Percentiles rank a stretch among this genome's conserved stretches.
These are phyloP conservation scores for Nemophila menziesii DNA, from an alignment of 257 asterid species.

Conservation along the genomic window DNA sequence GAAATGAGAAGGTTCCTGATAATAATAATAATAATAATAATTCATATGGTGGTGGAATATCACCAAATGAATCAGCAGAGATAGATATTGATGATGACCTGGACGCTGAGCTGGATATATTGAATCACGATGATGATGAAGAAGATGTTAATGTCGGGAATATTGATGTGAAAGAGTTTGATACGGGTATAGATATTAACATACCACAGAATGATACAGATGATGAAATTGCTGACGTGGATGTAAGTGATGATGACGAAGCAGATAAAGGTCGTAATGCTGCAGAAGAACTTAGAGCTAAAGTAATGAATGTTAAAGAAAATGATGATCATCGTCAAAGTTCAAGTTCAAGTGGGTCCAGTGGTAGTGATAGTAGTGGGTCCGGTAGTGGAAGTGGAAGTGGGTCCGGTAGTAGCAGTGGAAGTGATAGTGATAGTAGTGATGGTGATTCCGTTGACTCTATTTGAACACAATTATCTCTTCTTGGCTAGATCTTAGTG, in stretches of 20 bases:
- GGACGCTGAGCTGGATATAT: slow-evolving; percentile 63
- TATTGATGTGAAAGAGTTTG: slow-evolving; percentile 39
- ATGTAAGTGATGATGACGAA: slow-evolving; percentile 72
- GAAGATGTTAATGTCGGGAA: slow-evolving; percentile 33
- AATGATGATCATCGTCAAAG: slow-evolving; percentile 26
- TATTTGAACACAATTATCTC: slow-evolving; percentile 19
- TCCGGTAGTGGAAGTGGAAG: slow-evolving; percentile 49
- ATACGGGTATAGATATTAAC: slow-evolving; percentile 70
- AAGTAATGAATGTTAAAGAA: slow-evolving; percentile 44
- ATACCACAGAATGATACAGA: slow-evolving; percentile 58
- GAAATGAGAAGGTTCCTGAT: slow-evolving; percentile 45
- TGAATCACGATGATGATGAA: slow-evolving; percentile 54
- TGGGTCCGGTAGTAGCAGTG: slow-evolving; percentile 43
- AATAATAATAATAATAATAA: slow-evolving; percentile 32
- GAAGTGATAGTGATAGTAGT: slow-evolving; percentile 68
- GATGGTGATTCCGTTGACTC: slow-evolving; percentile 60
- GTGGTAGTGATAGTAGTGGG: slow-evolving; percentile 63
- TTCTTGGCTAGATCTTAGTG: too few species aligned
- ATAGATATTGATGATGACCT: slow-evolving; percentile 43
- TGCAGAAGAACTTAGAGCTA: slow-evolving; percentile 85
- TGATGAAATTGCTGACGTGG: slow-evolving; percentile 89
- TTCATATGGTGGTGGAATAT: too few species aligned
- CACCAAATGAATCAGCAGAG: slow-evolving; percentile 50
- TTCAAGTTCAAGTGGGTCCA: slow-evolving; percentile 63
- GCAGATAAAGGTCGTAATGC: slow-evolving; percentile 68